phyloP scores from a whole-genome alignment of 768 basidiomycete species.

The Termitomyces sp. region DNA sequence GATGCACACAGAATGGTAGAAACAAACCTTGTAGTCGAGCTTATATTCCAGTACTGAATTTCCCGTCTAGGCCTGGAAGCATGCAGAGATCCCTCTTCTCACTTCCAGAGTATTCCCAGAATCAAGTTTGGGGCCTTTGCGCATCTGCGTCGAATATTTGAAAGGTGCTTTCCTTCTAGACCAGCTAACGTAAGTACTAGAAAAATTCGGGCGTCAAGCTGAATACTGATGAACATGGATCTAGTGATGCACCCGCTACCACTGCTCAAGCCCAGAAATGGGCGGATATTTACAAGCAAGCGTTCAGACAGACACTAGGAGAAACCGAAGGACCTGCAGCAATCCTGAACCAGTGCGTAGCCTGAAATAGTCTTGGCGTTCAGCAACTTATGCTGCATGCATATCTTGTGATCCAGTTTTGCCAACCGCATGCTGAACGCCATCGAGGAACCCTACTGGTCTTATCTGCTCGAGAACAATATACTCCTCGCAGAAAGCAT shows the following conservation, averaged over 20 bases:
- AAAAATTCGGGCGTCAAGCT: neutral
- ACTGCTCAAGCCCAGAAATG: slow-evolving; percentile 6
- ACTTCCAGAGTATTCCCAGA: slow-evolving; percentile 9
- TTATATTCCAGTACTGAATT: no score
- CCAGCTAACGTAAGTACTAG: slow-evolving; percentile 11
- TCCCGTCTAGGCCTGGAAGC: slow-evolving; percentile 6
- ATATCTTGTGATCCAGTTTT: neutral
- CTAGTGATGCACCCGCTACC: slow-evolving; percentile 11
- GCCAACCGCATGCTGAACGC: neutral
- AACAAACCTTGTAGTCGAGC: neutral
- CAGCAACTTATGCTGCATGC: neutral
- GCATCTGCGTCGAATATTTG: slow-evolving; percentile 10
- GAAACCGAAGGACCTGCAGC: slow-evolving; percentile 5
- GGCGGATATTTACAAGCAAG: slow-evolving; percentile 8
- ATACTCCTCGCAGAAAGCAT: slow-evolving; percentile 5
- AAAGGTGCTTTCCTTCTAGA: slow-evolving; percentile 10
- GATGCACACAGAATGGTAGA: slow-evolving; percentile 12
- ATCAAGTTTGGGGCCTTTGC: neutral
- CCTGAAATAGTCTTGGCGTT: neutral
- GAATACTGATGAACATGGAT: neutral
- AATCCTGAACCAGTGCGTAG: slow-evolving; percentile 6
- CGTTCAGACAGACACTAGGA: slow-evolving; percentile 4
- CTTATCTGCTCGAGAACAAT: slow-evolving; percentile 3
- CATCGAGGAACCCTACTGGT: neutral
- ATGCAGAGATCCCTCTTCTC: slow-evolving; percentile 9